These are phyloP conservation scores for Pugionium cornutum DNA, from an alignment of 345 rosid species.

Conservation along the genomic window DNA sequence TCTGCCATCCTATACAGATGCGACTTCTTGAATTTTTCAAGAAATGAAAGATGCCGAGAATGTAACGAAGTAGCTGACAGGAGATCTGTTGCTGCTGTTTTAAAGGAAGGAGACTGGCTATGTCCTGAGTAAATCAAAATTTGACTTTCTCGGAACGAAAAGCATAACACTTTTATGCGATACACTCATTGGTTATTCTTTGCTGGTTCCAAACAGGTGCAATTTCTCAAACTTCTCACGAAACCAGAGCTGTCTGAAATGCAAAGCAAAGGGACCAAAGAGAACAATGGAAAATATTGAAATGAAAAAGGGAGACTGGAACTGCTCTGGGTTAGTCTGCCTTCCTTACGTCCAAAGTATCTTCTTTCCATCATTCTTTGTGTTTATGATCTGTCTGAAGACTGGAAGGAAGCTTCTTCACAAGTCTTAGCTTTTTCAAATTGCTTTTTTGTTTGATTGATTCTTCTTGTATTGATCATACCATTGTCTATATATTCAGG, in stretches of 20 bases:
- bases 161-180: not conserved
- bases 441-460: not conserved
- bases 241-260: slow-evolving; percentile 61
- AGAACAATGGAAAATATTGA: slow-evolving; percentile 40
- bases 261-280: slow-evolving; percentile 66
- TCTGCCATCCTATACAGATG: slow-evolving; percentile 50
- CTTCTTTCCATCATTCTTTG: not conserved
- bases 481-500: slow-evolving; percentile 45
- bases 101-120: slow-evolving; percentile 82
- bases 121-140: slow-evolving; percentile 61
- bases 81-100: slow-evolving; percentile 40
- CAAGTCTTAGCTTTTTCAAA: not conserved
- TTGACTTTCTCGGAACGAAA: not conserved
- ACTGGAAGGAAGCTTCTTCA: not conserved
- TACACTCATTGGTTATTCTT: slow-evolving; percentile 20
- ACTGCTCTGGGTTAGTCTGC: slow-evolving; percentile 58
- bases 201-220: slow-evolving; percentile 48
- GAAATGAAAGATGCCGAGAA: slow-evolving; percentile 60
- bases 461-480: slow-evolving; percentile 13
- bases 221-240: slow-evolving; percentile 65
- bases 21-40: slow-evolving; percentile 65
- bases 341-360: slow-evolving; percentile 6
- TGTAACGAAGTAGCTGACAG: slow-evolving; percentile 63
- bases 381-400: not conserved
- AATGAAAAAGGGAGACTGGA: slow-evolving; percentile 89